Base-by-base conservation (phyloP, 495 filamentous ascomycete species). In the Lasiosphaeris hirsuta region DNA sequence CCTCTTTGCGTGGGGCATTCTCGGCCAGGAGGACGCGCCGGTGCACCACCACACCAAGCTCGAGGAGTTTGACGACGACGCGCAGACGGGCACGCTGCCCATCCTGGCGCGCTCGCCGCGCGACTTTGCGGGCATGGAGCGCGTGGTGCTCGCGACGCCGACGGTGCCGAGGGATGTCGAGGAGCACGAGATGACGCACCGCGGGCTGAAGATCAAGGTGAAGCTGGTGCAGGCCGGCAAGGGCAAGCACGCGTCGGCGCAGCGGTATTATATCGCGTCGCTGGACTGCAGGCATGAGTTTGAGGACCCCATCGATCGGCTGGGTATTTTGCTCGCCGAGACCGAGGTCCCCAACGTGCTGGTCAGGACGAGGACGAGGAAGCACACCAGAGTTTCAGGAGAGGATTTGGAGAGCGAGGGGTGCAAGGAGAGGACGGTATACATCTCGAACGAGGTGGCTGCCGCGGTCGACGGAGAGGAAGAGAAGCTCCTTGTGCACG, bases 401-500 rank as follows among this genome's bases (percentile, higher is more conserved):
- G 11, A 51, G 18, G 62, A 62, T 6, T 9, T 61, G 2, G 55
- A 53, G 3, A 17, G 17, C 2, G 52, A 62, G 0, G 56, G 50
- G 10, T 43, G 51, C 10, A 45, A 45, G 43, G 43, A 45, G 1
- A 38, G 34, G 13, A 15, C 7, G 3, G n/a, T 68, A 0, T 68
- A 63, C 53, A 58, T 68, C 49, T 54, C 60, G 14, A 54, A 55
- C n/a, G 39, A 33, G 13, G 47, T 42, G 46, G 8, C 58, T 13
- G 23, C 19, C 23, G 15, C n/a, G 1, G 13, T 44, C n/a, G 36
- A 40, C 13, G 41, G 37, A 1, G 37, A 42, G 1, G 65, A 68
- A 17, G 66, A 63, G 50, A 49, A 62, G 1, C 10, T 69, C 9
- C 46, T 63, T 15, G 30, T 69, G 19, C 56, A 61, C 19, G 61